Evolutionary conservation across 345 rosid species (phyloP).

Genomic region (Capsella bursapastoris): DNA sequence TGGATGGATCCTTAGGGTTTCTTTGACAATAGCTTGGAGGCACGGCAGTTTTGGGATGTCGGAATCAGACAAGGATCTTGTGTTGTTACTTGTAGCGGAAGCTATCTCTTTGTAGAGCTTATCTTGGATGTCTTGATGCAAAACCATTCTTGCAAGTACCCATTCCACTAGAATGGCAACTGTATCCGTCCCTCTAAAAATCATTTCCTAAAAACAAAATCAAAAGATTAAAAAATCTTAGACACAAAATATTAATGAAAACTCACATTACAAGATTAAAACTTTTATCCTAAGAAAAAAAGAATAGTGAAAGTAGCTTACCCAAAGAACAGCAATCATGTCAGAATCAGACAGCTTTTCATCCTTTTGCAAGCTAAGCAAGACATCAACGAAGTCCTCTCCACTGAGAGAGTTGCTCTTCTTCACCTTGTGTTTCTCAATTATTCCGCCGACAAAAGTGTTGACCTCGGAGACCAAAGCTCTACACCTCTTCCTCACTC

Average conservation of each 20-base stretch:
- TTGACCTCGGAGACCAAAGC: slow-evolving; percentile 60
- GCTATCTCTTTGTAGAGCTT: slow-evolving; percentile 72
- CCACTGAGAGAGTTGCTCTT: slow-evolving; percentile 6
- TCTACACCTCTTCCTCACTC: slow-evolving; percentile 72
- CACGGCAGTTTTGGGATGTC: slow-evolving; percentile 65
- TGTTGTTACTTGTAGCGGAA: slow-evolving; percentile 42
- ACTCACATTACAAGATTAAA: slow-evolving; percentile 6
- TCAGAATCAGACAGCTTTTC: slow-evolving; percentile 64
- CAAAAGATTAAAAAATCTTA: not conserved
- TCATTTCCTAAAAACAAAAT: slow-evolving; percentile 66
- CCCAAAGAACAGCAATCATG: slow-evolving; percentile 91
- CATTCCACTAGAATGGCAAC: slow-evolving; percentile 89
- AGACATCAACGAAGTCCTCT: slow-evolving; percentile 70
- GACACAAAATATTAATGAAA: not conserved
- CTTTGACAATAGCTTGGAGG: slow-evolving; percentile 72
- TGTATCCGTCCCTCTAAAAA: slow-evolving; percentile 88
- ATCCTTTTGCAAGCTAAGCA: slow-evolving; percentile 68
- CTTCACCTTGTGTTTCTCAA: slow-evolving; percentile 61
- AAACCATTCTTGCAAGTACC: slow-evolving; percentile 81
- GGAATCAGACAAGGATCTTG: slow-evolving; percentile 51
- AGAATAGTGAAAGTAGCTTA: slow-evolving; percentile 36
- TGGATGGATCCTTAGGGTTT: slow-evolving; percentile 80
- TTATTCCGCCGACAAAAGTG: slow-evolving; percentile 60
- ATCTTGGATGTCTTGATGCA: slow-evolving; percentile 64
- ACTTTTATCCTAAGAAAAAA: not conserved